Conservation (phyloP, 345 rosid genomes). For the Combretum micranthum region DNA sequence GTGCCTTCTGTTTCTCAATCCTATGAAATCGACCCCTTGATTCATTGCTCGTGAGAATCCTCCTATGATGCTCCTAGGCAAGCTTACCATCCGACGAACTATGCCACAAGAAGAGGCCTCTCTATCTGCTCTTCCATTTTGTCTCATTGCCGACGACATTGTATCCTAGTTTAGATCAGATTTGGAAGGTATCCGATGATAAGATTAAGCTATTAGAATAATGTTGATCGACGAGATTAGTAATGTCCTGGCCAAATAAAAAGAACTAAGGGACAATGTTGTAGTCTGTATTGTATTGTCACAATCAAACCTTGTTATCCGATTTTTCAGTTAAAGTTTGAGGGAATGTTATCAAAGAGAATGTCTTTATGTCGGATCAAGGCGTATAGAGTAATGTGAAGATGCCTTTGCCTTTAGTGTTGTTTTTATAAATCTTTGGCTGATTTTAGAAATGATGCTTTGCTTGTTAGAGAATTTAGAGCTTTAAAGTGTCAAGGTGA, state of each 20-base stretch:
- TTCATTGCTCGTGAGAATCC: conserved; percentile 40
- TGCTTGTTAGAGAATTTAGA: conserved; percentile 19
- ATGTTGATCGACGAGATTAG: too few relatives aligned
- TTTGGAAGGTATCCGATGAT: not conserved
- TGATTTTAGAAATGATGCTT: conserved; percentile 19
- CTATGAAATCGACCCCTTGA: conserved; percentile 20
- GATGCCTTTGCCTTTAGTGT: conserved; percentile 20
- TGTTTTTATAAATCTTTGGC: conserved; percentile 8
- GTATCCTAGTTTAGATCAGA: not conserved
- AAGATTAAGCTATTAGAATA: too few relatives aligned
- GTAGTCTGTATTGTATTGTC: too few relatives aligned
- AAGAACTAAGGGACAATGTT: too few relatives aligned
- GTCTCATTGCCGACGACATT: conserved; percentile 24
- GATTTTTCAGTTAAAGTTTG: too few relatives aligned
- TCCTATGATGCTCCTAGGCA: conserved; percentile 38
- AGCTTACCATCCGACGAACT: conserved; percentile 40
- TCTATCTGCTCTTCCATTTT: conserved; percentile 15
- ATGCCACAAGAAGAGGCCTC: conserved; percentile 28
- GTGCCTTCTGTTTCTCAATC: conserved; percentile 29
- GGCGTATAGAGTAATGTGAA: conserved; percentile 9
- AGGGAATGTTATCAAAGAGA: not conserved
- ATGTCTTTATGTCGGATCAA: conserved; percentile 4
- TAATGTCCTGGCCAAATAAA: too few relatives aligned
- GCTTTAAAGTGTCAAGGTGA: not conserved
- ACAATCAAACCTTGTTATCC: too few relatives aligned